Conservation (phyloP, 2,329 filamentous ascomycete genomes). For the Chaetomiaceae sp. region DNA sequence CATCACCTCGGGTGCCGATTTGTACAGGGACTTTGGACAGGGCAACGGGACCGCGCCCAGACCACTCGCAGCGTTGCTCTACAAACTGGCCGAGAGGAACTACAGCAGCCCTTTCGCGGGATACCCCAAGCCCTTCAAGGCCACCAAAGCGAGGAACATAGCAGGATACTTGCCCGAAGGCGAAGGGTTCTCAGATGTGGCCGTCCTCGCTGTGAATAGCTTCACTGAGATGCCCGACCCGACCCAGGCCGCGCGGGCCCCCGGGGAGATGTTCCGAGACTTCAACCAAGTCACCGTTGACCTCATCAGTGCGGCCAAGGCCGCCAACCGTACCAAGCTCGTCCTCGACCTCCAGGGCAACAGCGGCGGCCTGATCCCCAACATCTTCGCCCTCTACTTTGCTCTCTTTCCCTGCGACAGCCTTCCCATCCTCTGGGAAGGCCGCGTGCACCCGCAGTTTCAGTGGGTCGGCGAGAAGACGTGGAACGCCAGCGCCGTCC, state of each 20-base stretch:
- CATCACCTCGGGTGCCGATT: conserved; percentile 10
- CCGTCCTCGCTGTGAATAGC: conserved; percentile 11
- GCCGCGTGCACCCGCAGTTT: conserved; percentile 20
- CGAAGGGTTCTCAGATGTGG: not conserved
- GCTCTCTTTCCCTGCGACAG: conserved; percentile 30
- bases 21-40: conserved; percentile 10
- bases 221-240: not conserved
- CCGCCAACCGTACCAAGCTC: conserved; percentile 15
- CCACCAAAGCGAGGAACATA: not conserved
- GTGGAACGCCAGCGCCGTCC: conserved; percentile 16
- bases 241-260: not conserved
- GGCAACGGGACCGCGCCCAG: not conserved
- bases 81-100: conserved; percentile 1
- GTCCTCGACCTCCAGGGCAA: conserved; percentile 22
- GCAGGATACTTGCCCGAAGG: conserved; percentile 5
- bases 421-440: conserved; percentile 18
- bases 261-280: not conserved
- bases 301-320: conserved; percentile 6
- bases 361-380: conserved; percentile 11
- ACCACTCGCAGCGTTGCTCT: not conserved
- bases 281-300: not conserved
- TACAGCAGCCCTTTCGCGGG: conserved; percentile 2
- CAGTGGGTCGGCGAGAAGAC: conserved; percentile 15
- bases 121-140: conserved; percentile 6
- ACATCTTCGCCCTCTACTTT: conserved; percentile 7